Conservation (phyloP, 805 yeast species). For the Candida boidinii region DNA sequence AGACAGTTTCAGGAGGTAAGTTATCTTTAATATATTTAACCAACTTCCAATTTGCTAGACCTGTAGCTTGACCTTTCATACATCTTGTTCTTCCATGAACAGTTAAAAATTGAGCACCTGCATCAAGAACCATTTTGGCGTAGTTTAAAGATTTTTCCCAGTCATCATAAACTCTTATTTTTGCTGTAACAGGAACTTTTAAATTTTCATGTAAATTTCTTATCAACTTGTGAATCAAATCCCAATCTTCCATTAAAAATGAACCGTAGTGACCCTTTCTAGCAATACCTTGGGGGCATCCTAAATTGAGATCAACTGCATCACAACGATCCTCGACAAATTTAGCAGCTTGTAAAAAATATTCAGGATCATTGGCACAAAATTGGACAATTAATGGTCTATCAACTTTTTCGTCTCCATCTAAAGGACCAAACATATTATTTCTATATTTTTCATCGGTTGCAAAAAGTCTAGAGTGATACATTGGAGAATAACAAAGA, state of each 20-base stretch:
- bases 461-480: constrained; percentile 86
- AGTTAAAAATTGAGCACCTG: constrained; percentile 94
- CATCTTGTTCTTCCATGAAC: constrained; percentile 95
- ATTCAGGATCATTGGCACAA: constrained; percentile 93
- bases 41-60: constrained; percentile 88
- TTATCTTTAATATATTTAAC: constrained; percentile 70
- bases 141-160: constrained; percentile 76
- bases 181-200: constrained; percentile 88
- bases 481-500: constrained; percentile 93
- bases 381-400: constrained; percentile 91
- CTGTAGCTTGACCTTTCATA: constrained; percentile 95
- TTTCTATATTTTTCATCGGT: constrained; percentile 72
- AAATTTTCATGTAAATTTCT: constrained; percentile 65
- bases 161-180: constrained; percentile 83
- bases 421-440: constrained; percentile 63
- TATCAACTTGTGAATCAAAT: constrained; percentile 62
- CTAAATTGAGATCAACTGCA: constrained; percentile 91
- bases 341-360: constrained; percentile 71
- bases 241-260: constrained; percentile 97
- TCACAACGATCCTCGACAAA: constrained; percentile 78
- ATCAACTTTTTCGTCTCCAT: constrained; percentile 63
- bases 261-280: constrained; percentile 92
- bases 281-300: constrained; percentile 98
- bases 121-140: constrained; percentile 79
- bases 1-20: constrained; percentile 70